Evolutionary conservation across 768 basidiomycete genomes (phyloP), one percentile per base, ranked within the genome.

Genomic region (Kwoniella bestiolae): DNA sequence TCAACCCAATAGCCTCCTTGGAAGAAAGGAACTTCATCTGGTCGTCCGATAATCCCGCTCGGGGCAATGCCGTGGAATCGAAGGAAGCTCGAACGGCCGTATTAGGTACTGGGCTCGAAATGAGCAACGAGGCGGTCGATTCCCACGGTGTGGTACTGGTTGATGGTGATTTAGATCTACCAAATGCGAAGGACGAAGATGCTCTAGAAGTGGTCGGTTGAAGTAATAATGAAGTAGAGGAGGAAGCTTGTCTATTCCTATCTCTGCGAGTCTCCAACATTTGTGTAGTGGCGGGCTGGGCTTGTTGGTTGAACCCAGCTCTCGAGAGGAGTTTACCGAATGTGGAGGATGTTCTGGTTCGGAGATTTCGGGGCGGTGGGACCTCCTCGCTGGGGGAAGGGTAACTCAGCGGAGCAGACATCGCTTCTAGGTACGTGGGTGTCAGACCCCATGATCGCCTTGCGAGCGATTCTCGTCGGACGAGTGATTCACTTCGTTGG

Each of bases 351-450:
- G 76, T 72, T 5, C 69, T 66, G 4, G 61, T 41, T 5, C 59
- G 53, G 5, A 56, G 7, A 11, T 56, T 60, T 16, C 69, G 58
- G n/a, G 67, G 69, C 16, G 64, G 64, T 5, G 72, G 70, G 7
- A 69, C 51, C 3, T 25, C 63, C 23, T 46, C 7, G 32, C 5
- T 57, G 28, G 23, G 25, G 34, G 46, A 11, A 34, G 46, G 31
- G 23, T 60, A n/a, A n/a, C 45, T 60, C 38, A 60, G 51, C 11
- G 74, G 64, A 32, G 68, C 65, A 0, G 76, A 75, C 71, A 75
- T 75, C 3, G 76, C 76, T 62, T 75, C 74, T 60, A 77, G 72
- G 35, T 77, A 77, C 0, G 76, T 71, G 1, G 76, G 76, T 5
- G 76, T 73, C 44, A 73, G 66, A 18, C 76, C 76, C 73, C 76